phyloP scores from a whole-genome alignment of 768 basidiomycete species.

The Amanita phalloides region DNA sequence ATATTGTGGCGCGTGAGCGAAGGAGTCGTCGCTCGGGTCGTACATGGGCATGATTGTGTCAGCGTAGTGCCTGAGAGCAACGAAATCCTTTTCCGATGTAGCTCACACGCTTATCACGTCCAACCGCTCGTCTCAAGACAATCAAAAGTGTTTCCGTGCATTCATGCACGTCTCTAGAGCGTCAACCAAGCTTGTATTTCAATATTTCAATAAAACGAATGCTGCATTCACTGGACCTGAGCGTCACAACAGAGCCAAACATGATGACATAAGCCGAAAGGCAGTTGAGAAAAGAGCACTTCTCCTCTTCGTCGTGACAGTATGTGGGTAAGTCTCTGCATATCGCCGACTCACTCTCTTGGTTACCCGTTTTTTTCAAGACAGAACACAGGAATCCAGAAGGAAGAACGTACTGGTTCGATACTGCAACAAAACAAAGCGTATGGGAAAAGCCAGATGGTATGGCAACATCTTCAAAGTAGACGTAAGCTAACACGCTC shows the following conservation, averaged over 20 bases:
- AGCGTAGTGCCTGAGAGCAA: neutral
- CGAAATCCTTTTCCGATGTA: neutral
- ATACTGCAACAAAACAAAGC: constrained; percentile 77
- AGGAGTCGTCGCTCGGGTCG: constrained; percentile 19
- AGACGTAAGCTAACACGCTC: neutral
- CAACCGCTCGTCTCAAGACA: neutral
- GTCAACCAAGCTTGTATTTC: neutral
- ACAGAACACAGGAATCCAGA: constrained; percentile 93
- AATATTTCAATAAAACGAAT: neutral
- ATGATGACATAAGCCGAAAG: constrained; percentile 1
- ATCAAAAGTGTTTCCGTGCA: neutral
- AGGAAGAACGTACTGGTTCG: constrained; percentile 98
- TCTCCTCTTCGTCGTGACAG: neutral
- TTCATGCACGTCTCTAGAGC: neutral
- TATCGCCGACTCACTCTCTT: constrained; percentile 17
- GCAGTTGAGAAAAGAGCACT: neutral
- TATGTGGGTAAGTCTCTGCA: constrained; percentile 7
- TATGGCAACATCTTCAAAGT: constrained; percentile 19
- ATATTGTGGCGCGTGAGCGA: constrained; percentile 16
- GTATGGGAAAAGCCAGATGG: constrained; percentile 99
- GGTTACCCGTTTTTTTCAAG: constrained; percentile 24
- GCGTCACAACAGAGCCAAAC: constrained; percentile 4
- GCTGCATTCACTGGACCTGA: no score
- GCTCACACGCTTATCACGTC: neutral
- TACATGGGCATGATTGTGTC: constrained; percentile 20